These are phyloP conservation scores for Vaccinium vitisidaea DNA, from an alignment of 148 eudicot species.

Conservation along the genomic window DNA sequence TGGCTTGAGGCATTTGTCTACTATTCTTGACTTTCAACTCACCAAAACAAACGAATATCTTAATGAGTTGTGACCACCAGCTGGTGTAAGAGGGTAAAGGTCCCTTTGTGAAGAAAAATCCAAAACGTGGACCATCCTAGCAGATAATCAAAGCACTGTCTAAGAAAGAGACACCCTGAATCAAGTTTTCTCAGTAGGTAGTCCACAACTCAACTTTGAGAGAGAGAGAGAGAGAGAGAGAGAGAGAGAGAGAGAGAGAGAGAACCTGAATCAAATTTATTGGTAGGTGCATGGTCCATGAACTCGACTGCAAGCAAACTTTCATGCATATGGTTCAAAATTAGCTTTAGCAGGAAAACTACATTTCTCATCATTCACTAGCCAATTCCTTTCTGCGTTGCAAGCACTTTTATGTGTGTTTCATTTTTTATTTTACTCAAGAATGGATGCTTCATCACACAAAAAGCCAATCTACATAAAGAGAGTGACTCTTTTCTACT, in stretches of 20 bases:
- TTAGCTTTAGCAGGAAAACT: background rate
- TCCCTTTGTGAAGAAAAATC: background rate
- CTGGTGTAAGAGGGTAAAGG: conserved; percentile 9
- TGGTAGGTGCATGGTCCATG: background rate
- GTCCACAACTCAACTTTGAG: background rate
- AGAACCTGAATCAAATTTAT: background rate
- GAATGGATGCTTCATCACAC: background rate
- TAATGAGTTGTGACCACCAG: conserved; percentile 10
- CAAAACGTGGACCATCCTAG: conserved; percentile 7
- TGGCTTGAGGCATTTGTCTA: background rate
- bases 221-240: too few relatives aligned
- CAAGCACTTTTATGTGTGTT: background rate
- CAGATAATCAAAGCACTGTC: background rate
- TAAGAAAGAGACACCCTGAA: background rate
- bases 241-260: too few relatives aligned
- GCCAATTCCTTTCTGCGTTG: background rate
- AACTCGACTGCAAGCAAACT: background rate
- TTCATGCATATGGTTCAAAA: conserved; percentile 9
- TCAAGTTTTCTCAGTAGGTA: background rate
- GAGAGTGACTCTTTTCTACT: background rate
- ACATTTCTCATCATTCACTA: background rate
- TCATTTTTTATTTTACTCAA: background rate
- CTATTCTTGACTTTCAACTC: background rate
- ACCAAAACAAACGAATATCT: background rate
- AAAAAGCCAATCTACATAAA: background rate